These are phyloP conservation scores for Taphrina deformans DNA, from an alignment of 1,139 yeast genomes.

Conservation along the genomic window DNA sequence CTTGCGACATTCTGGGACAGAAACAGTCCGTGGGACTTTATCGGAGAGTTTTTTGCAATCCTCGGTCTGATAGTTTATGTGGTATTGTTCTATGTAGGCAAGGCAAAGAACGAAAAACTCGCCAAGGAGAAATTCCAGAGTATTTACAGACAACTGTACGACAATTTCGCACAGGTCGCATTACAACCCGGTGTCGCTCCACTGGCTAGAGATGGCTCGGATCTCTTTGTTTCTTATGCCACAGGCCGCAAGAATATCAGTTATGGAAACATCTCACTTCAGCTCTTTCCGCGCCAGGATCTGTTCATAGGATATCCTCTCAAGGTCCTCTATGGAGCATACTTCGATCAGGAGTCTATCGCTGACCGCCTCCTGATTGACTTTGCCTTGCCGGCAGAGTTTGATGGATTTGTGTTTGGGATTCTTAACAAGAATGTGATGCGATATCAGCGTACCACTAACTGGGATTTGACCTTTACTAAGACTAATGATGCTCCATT, in stretches of 20 bases:
- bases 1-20: slow-evolving; percentile 25
- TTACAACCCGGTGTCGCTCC: slow-evolving; percentile 50
- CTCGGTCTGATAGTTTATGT: slow-evolving; percentile 54
- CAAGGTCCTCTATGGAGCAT: slow-evolving; percentile 41
- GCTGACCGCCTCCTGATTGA: slow-evolving; percentile 32
- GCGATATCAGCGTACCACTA: slow-evolving; percentile 71
- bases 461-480: slow-evolving; percentile 81
- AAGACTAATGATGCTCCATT: slow-evolving; percentile 66
- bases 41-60: slow-evolving; percentile 62
- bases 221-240: slow-evolving; percentile 75
- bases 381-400: slow-evolving; percentile 30
- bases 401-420: slow-evolving; percentile 70
- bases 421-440: slow-evolving; percentile 81
- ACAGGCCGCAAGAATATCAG: slow-evolving; percentile 82
- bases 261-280: slow-evolving; percentile 60
- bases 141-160: slow-evolving; percentile 51
- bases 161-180: slow-evolving; percentile 81
- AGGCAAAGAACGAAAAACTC: slow-evolving; percentile 35
- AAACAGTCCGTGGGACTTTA: slow-evolving; percentile 56
- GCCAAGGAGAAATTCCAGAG: slow-evolving; percentile 38
- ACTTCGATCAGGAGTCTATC: slow-evolving; percentile 39
- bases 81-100: slow-evolving; percentile 43
- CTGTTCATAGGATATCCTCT: slow-evolving; percentile 64
- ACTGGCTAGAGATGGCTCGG: slow-evolving; percentile 65
- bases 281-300: slow-evolving; percentile 79